phyloP scores from a whole-genome alignment of 805 yeast species.

The Metschnikowia cubensis region DNA sequence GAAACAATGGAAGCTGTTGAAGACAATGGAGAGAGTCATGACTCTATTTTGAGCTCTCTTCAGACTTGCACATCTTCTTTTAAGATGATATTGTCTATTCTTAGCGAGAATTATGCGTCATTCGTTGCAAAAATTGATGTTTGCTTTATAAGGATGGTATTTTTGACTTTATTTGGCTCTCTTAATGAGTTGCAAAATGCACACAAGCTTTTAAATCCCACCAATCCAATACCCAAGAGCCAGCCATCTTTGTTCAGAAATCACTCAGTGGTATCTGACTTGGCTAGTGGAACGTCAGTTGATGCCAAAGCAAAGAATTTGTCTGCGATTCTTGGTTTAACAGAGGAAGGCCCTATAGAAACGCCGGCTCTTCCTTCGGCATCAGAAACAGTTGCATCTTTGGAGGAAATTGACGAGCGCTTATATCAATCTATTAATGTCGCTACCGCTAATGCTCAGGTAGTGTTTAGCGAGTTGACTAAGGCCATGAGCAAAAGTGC shows the following conservation, averaged over 20 bases:
- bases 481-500: conserved; percentile 65
- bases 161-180: conserved; percentile 46
- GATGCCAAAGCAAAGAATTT: conserved; percentile 9
- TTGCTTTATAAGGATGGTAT: conserved; percentile 44
- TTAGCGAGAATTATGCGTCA: conserved; percentile 45
- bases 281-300: neutral
- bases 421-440: conserved; percentile 59
- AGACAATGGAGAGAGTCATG: conserved; percentile 30
- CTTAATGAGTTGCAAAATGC: conserved; percentile 68
- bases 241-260: conserved; percentile 3
- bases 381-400: conserved; percentile 11
- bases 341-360: conserved; percentile 8
- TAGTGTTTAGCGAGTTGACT: conserved; percentile 72
- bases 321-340: conserved; percentile 6
- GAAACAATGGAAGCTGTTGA: conserved; percentile 50
- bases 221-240: neutral
- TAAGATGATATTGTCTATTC: conserved; percentile 45
- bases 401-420: conserved; percentile 57
- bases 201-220: conserved; percentile 38
- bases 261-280: conserved; percentile 3
- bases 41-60: conserved; percentile 28
- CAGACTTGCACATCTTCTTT: conserved; percentile 43
- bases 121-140: conserved; percentile 59
- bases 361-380: conserved; percentile 10
- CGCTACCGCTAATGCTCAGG: conserved; percentile 66